Evolutionary conservation across 441 rosid species (phyloP).

Genomic region (Eruca vesicaria): DNA sequence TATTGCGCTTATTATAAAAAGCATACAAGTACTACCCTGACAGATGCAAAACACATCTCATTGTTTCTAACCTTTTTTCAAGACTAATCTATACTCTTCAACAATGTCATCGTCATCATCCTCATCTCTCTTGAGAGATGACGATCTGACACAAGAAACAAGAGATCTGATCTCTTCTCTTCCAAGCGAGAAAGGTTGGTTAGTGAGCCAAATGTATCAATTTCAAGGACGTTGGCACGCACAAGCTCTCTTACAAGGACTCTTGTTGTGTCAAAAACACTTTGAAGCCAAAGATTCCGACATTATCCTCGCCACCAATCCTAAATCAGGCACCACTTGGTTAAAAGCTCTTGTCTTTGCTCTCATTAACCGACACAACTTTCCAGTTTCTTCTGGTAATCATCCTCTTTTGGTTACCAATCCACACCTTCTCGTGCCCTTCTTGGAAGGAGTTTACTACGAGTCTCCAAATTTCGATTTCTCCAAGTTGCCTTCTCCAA

Average conservation of each 20-base stretch:
- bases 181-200: constrained; percentile 49
- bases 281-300: constrained; percentile 49
- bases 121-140: constrained; percentile 38
- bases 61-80: neutral
- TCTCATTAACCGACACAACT: constrained; percentile 37
- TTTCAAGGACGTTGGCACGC: constrained; percentile 48
- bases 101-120: constrained; percentile 29
- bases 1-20: neutral
- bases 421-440: constrained; percentile 61
- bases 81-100: neutral
- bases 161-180: constrained; percentile 41
- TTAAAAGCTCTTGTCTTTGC: constrained; percentile 57
- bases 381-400: constrained; percentile 21
- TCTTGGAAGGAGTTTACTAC: constrained; percentile 42
- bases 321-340: constrained; percentile 78
- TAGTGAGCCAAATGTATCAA: constrained; percentile 31
- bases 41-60: neutral
- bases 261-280: constrained; percentile 37
- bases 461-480: constrained; percentile 35
- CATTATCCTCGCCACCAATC: constrained; percentile 48
- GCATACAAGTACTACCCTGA: neutral
- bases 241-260: constrained; percentile 37
- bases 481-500: constrained; percentile 32
- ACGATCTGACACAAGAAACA: constrained; percentile 36
- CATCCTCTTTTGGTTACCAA: constrained; percentile 53